Conservation (phyloP, 305 asterid species). For the Fraxinus dipetala region DNA sequence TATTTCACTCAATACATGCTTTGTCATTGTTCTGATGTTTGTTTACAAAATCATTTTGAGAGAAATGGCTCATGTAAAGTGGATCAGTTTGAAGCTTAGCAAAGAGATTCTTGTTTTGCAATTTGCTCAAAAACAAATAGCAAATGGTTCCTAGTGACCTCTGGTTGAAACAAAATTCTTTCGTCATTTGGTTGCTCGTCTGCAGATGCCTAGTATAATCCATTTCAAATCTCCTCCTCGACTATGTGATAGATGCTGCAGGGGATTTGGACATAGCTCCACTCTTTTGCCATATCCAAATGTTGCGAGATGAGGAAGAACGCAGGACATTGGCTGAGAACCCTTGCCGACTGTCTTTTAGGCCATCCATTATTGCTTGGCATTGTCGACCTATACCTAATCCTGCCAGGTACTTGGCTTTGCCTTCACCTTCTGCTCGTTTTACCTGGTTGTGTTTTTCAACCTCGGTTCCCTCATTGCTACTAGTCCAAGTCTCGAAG, state of each 20-base stretch:
- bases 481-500: neutral
- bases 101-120: neutral
- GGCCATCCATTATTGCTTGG: neutral
- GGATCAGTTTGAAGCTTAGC: neutral
- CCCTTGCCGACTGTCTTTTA: neutral
- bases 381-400: neutral
- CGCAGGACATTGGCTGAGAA: neutral
- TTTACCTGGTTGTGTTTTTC: neutral
- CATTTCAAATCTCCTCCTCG: neutral
- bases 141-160: neutral
- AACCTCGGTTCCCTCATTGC: neutral
- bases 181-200: neutral
- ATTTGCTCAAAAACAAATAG: neutral
- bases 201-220: neutral
- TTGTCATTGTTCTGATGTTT: neutral
- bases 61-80: neutral
- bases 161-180: neutral
- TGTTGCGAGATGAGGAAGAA: neutral
- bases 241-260: neutral
- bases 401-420: neutral
- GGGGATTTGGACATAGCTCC: neutral
- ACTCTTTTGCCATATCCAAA: neutral
- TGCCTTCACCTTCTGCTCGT: neutral
- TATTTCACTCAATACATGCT: neutral
- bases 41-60: neutral